Conservation (phyloP, 2,329 filamentous ascomycete species). For the Alternaria burnsii region DNA sequence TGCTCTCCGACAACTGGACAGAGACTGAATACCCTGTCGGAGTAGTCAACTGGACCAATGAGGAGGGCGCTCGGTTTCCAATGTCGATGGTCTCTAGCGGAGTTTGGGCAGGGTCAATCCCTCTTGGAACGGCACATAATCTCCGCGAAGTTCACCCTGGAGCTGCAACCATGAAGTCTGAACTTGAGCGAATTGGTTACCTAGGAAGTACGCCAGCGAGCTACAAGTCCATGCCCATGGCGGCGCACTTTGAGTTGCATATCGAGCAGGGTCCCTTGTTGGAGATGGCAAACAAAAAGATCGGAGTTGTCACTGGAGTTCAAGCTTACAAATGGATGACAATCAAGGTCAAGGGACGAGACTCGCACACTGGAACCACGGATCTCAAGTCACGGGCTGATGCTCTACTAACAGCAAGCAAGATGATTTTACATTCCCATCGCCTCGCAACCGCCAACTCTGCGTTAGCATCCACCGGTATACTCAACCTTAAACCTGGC, state of each 20-base stretch:
- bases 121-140: constrained; percentile 67
- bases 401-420: constrained; percentile 71
- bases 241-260: constrained; percentile 83
- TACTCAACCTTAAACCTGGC: constrained; percentile 71
- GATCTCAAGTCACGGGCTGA: constrained; percentile 72
- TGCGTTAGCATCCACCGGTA: constrained; percentile 74
- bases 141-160: constrained; percentile 70
- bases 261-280: constrained; percentile 85
- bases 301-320: constrained; percentile 76
- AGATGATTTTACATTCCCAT: constrained; percentile 73
- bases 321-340: constrained; percentile 81
- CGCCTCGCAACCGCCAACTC: constrained; percentile 66
- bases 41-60: constrained; percentile 82
- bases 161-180: constrained; percentile 69
- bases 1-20: constrained; percentile 71
- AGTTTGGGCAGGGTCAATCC: constrained; percentile 76
- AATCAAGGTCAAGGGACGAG: constrained; percentile 70
- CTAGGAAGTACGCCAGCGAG: constrained; percentile 67
- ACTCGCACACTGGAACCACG: constrained; percentile 79
- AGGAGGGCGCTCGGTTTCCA: constrained; percentile 83
- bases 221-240: constrained; percentile 69
- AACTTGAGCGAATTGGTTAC: constrained; percentile 77
- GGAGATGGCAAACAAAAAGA: constrained; percentile 67
- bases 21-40: constrained; percentile 76
- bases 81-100: constrained; percentile 77